Evolutionary conservation across 805 yeast genomes (phyloP), one percentile per base, ranked within the genome.

Genomic region (Maudiozyma serrabonitensis): DNA sequence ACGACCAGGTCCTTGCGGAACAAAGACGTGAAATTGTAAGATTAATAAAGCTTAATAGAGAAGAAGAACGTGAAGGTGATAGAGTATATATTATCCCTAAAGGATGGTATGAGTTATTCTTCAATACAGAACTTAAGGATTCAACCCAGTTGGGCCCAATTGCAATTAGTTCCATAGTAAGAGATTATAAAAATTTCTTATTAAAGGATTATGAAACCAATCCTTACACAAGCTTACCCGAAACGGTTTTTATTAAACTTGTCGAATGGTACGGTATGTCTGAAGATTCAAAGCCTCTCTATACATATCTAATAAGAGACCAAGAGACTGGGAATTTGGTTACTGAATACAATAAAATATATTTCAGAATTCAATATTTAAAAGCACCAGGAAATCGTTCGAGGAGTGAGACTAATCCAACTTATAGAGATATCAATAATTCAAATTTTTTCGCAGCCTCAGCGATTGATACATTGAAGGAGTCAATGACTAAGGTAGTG

Each of bases 181-280:
- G 73, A 50, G 68, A 64, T 15, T 64, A 66, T 42, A 80, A 80
- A 1, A 63, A 72, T 35, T 70, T 79, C 51, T 67, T 71, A 35
- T 47, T 66, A 40, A 59, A 49, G 21, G 70, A 68, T 40, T 55
- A 58, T 53, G 46, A 53, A 19, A 31, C 49, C 16, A 45, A 56
- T 46, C 66, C 72, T 13, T 57, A 71, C 50, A 37, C 64, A 47
- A 58, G 70, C 0, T 63, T 82, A 0, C 66, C 78, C 0, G 74
- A 74, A 6, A 62, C 67, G 5, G 69, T 75, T 2, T 82, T 78
- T 54, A 57, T 69, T 2, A 58, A 69, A 50, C 61, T 83, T 9
- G 63, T 60, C 1, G 68, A 70, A 32, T 78, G 84, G 81, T 82
- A 80, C 61, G 85, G 84, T 0, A 46, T 76, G 21, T 58, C 64